Percentiles rank a stretch among this genome's conserved stretches.
These are phyloP conservation scores for Sporodiniella umbellata DNA, from an alignment of 371 early-diverging fungal genomes.

Conservation along the genomic window DNA sequence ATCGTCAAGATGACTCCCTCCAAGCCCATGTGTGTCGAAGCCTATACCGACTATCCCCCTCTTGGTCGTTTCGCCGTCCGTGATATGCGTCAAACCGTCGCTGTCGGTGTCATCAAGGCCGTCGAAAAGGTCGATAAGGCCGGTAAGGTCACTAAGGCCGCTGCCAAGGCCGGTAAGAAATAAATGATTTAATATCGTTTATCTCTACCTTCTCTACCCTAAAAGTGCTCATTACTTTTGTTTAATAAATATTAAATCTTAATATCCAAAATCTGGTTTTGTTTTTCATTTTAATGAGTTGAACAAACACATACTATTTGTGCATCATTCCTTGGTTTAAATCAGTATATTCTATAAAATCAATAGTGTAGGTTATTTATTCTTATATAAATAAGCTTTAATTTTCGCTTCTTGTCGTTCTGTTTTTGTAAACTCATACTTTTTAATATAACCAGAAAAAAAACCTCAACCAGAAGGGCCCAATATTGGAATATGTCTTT, in stretches of 20 bases:
- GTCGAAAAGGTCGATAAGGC: constrained; percentile 74
- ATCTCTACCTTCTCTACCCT: background rate
- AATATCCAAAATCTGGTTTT: too few relatives aligned
- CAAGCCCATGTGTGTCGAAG: constrained; percentile 94
- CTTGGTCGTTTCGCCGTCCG: constrained; percentile 96
- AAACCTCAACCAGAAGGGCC: too few relatives aligned
- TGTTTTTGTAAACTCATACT: too few relatives aligned
- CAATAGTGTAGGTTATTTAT: too few relatives aligned
- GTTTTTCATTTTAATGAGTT: too few relatives aligned
- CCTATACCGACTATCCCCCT: constrained; percentile 88
- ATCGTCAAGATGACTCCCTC: constrained; percentile 90
- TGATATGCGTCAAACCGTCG: constrained; percentile 92
- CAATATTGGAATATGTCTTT: too few relatives aligned
- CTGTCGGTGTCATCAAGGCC: constrained; percentile 93
- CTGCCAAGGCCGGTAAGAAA: constrained; percentile 67
- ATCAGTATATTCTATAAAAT: too few relatives aligned
- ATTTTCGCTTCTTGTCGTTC: too few relatives aligned
- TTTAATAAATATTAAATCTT: background rate
- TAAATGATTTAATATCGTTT: constrained; percentile 33
- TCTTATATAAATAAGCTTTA: too few relatives aligned
- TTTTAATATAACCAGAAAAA: too few relatives aligned
- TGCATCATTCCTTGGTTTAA: too few relatives aligned
- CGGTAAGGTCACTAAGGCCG: constrained; percentile 59
- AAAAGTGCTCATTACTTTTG: background rate
- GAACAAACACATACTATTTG: too few relatives aligned